Evolutionary conservation across 2,329 filamentous ascomycete genomes (phyloP).

Genomic region (Ophiostoma australiae): DNA sequence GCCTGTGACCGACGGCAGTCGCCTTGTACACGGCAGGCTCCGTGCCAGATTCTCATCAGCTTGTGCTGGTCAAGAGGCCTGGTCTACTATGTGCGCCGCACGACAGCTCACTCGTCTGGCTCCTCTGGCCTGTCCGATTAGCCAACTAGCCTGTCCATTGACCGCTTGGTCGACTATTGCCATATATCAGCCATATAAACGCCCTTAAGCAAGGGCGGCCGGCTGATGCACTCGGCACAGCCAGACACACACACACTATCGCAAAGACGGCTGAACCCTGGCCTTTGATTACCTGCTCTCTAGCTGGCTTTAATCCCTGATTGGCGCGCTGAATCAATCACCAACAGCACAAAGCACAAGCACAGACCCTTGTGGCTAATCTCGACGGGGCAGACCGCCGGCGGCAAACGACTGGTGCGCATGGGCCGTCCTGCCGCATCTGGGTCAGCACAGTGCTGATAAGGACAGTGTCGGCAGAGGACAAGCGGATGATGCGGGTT

Average conservation of each 20-base stretch:
- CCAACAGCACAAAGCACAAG: background rate
- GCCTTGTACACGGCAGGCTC: too few species aligned
- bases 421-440: slow-evolving; percentile 1
- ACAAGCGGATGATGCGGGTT: background rate
- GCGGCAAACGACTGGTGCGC: slow-evolving; percentile 11
- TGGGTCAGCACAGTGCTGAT: background rate
- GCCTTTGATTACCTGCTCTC: too few species aligned
- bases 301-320: too few species aligned
- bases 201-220: background rate
- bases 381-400: background rate
- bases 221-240: background rate
- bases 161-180: background rate
- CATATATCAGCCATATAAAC: too few species aligned
- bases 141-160: background rate
- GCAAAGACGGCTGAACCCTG: too few species aligned
- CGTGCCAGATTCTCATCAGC: too few species aligned
- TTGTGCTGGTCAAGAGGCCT: too few species aligned
- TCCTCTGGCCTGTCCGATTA: background rate
- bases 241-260: background rate
- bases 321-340: background rate
- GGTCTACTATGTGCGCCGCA: too few species aligned
- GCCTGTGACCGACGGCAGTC: too few species aligned
- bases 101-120: background rate
- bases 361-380: background rate
- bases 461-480: background rate